Evolutionary conservation across 169 alveolate genomes (phyloP).

Genomic region (Plasmodium knowlesi): DNA sequence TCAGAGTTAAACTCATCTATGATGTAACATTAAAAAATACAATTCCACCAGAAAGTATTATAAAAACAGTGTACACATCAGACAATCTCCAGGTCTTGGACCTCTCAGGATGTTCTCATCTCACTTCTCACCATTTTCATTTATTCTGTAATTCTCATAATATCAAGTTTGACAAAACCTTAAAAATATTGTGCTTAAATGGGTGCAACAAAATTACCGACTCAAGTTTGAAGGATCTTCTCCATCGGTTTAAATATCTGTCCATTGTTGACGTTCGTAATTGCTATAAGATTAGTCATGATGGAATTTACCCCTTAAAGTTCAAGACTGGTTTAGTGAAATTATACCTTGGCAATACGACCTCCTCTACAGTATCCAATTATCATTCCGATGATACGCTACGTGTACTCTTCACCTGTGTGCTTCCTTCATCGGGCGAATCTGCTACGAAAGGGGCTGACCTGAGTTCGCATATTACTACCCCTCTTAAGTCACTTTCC

Average conservation of each 20-base stretch:
- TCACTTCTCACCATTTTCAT: constrained; percentile 64
- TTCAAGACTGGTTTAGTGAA: constrained; percentile 16
- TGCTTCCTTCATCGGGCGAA: not conserved
- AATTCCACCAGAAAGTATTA: constrained; percentile 53
- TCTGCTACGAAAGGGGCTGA: not conserved
- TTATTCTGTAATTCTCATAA: constrained; percentile 37
- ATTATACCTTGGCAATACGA: constrained; percentile 38
- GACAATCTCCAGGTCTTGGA: constrained; percentile 22
- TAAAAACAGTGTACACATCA: constrained; percentile 46
- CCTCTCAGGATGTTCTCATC: constrained; percentile 59
- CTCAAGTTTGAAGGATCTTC: constrained; percentile 38
- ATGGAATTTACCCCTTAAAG: constrained; percentile 47
- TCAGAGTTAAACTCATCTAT: constrained; percentile 28
- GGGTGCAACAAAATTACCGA: constrained; percentile 43
- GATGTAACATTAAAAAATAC: constrained; percentile 64
- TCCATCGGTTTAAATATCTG: constrained; percentile 42
- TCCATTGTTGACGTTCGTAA: constrained; percentile 35
- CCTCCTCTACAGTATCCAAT: constrained; percentile 28
- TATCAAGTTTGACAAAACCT: constrained; percentile 15
- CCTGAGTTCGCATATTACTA: not conserved
- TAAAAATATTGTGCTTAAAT: constrained; percentile 32
- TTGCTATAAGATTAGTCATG: constrained; percentile 59
- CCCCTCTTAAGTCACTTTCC: not conserved
- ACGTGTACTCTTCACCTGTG: not conserved
- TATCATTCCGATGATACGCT: constrained; percentile 43